A percentile compares a stretch with the other conserved stretches of the same genome.
Evolutionary conservation across 805 yeast species (phyloP).

Genomic region (Wickerhamomyces xylosicus): DNA sequence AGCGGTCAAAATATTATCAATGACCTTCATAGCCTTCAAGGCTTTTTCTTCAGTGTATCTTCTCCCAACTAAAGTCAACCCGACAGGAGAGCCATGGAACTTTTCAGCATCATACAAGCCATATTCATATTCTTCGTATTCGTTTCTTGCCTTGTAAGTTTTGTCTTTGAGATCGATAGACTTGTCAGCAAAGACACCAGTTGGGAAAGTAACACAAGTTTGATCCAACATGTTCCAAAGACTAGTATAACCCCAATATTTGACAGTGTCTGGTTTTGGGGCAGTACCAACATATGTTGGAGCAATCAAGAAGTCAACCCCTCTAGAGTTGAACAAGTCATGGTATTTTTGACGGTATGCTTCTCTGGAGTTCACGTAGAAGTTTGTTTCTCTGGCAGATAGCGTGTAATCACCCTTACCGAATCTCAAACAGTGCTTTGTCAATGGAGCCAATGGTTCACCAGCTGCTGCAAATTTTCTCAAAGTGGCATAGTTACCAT

Average conservation of each 20-base stretch:
- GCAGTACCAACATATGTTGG: constrained; percentile 66
- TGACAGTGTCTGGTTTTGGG: constrained; percentile 51
- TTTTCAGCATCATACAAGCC: constrained; percentile 27
- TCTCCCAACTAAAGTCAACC: constrained; percentile 38
- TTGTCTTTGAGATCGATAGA: constrained; percentile 36
- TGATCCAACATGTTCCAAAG: constrained; percentile 64
- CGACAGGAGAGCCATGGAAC: constrained; percentile 45
- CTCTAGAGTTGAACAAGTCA: constrained; percentile 39
- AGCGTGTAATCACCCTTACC: constrained; percentile 46
- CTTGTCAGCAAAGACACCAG: constrained; percentile 31
- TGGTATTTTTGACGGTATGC: constrained; percentile 45
- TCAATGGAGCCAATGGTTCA: constrained; percentile 57
- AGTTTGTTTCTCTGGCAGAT: constrained; percentile 42
- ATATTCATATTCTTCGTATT: constrained; percentile 24
- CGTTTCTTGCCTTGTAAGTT: constrained; percentile 12
- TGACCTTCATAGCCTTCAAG: constrained; percentile 32
- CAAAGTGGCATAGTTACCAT: constrained; percentile 54
- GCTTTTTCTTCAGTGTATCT: constrained; percentile 40
- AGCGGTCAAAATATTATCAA: neutral
- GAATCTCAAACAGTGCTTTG: constrained; percentile 47
- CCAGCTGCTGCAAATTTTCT: constrained; percentile 47
- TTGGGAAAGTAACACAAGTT: constrained; percentile 57
- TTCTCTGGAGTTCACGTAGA: constrained; percentile 47
- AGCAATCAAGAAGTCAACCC: constrained; percentile 55
- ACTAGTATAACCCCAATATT: constrained; percentile 76